These are phyloP conservation scores for Alternaria sp. DNA, from an alignment of 2,329 filamentous ascomycete genomes.

Conservation along the genomic window DNA sequence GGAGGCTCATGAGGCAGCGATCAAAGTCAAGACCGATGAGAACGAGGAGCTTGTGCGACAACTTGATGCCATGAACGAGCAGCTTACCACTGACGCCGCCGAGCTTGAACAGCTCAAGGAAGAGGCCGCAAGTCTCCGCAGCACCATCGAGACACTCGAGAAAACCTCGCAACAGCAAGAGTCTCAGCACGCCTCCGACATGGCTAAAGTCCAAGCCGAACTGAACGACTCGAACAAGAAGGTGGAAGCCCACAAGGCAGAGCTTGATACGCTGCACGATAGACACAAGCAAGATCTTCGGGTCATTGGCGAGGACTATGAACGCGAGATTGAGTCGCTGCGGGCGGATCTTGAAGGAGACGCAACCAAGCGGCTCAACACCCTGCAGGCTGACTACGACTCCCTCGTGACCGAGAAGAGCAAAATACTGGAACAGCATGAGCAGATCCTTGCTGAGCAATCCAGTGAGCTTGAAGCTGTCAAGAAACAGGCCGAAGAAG, in stretches of 20 bases:
- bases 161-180: conserved; percentile 36
- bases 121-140: conserved; percentile 37
- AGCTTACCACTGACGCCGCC: conserved; percentile 38
- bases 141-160: conserved; percentile 43
- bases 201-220: conserved; percentile 33
- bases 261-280: conserved; percentile 35
- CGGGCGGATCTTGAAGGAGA: conserved; percentile 46
- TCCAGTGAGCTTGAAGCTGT: conserved; percentile 26
- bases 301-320: conserved; percentile 42
- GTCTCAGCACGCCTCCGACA: conserved; percentile 31
- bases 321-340: conserved; percentile 44
- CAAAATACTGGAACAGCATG: conserved; percentile 27
- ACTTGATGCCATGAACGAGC: conserved; percentile 44
- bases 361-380: conserved; percentile 41
- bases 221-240: conserved; percentile 36
- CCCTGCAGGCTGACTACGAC: conserved; percentile 43
- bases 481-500: conserved; percentile 23
- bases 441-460: conserved; percentile 27
- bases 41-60: conserved; percentile 43
- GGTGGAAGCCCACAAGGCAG: conserved; percentile 32
- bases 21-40: conserved; percentile 39
- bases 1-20: conserved; percentile 36
- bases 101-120: conserved; percentile 36
- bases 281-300: conserved; percentile 38
- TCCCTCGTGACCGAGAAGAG: conserved; percentile 40